Conservation (phyloP, 2,329 filamentous ascomycete species). For the Fusarium fracticaudum region DNA sequence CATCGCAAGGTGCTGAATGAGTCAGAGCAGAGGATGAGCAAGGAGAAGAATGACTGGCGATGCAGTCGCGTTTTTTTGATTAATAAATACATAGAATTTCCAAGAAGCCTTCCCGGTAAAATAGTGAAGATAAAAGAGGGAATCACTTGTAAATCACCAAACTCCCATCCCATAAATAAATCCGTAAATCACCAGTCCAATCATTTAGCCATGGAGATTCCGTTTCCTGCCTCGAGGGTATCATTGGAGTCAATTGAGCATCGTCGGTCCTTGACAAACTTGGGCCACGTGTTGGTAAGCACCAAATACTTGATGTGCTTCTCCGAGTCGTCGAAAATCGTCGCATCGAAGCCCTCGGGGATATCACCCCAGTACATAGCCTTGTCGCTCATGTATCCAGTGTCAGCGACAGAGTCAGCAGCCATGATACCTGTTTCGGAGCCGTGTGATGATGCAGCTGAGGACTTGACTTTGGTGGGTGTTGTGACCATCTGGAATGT, state of each 20-base stretch:
- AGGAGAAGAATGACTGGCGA: constrained; percentile 15
- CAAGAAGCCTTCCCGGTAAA: constrained; percentile 6
- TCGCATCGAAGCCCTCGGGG: constrained; percentile 60
- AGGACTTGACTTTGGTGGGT: constrained; percentile 35
- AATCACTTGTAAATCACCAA: constrained; percentile 31
- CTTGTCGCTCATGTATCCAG: constrained; percentile 36
- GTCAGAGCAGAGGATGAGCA: not conserved
- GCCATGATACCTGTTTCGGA: constrained; percentile 41
- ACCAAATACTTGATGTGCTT: constrained; percentile 72
- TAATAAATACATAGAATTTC: constrained; percentile 25
- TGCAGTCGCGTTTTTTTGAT: constrained; percentile 15
- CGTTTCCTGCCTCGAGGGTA: constrained; percentile 34
- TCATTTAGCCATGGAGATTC: constrained; percentile 4
- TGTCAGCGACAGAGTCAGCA: constrained; percentile 2
- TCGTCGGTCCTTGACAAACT: constrained; percentile 59
- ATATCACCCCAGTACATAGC: constrained; percentile 56
- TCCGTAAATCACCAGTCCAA: not conserved
- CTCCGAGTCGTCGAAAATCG: constrained; percentile 69
- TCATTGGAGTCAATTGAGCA: constrained; percentile 46
- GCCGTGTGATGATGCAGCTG: constrained; percentile 24
- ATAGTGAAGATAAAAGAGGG: constrained; percentile 1
- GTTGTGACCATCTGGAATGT: constrained; percentile 35
- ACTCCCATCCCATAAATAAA: constrained; percentile 18
- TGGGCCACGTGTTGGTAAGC: constrained; percentile 75
- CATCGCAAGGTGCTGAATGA: not conserved